Conservation (phyloP, 225 moss, liverwort and hornwort species). For the Physcomitrium patens region DNA sequence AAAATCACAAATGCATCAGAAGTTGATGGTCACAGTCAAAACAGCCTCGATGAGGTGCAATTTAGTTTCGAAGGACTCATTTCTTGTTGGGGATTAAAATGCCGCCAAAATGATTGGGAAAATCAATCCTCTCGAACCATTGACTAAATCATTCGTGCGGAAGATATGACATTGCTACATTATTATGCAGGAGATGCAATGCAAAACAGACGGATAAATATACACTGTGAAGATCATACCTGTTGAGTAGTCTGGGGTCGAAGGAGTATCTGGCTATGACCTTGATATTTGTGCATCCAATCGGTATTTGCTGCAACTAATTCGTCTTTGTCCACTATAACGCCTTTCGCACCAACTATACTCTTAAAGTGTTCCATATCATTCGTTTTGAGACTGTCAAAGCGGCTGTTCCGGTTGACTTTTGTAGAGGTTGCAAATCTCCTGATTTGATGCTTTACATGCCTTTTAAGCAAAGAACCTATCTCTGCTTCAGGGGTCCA, state of each 20-base stretch:
- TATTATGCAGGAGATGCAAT: conserved; percentile 12
- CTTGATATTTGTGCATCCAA: conserved; percentile 95
- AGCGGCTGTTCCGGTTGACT: conserved; percentile 51
- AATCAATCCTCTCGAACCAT: conserved; percentile 19
- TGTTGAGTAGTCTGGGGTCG: conserved; percentile 82
- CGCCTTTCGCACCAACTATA: conserved; percentile 76
- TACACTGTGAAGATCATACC: conserved; percentile 38
- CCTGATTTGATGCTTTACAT: conserved; percentile 31
- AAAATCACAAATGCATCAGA: not conserved
- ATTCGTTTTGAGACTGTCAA: conserved; percentile 61
- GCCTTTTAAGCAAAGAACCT: conserved; percentile 32
- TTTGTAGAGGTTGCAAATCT: conserved; percentile 46
- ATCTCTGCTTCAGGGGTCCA: conserved; percentile 24
- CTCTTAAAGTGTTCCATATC: conserved; percentile 63
- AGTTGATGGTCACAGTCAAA: not conserved
- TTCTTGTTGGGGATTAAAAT: conserved; percentile 10
- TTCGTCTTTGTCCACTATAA: conserved; percentile 73
- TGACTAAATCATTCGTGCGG: conserved; percentile 8
- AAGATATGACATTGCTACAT: conserved; percentile 8
- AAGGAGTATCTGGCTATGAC: conserved; percentile 83
- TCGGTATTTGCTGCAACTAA: conserved; percentile 84
- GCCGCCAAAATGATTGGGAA: conserved; percentile 20
- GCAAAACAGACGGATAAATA: conserved; percentile 12
- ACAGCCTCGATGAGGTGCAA: conserved; percentile 6
- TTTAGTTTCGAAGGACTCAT: conserved; percentile 13